Evolutionary conservation across 257 asterid species (phyloP).

Genomic region (Solanum pimpinellifolium): DNA sequence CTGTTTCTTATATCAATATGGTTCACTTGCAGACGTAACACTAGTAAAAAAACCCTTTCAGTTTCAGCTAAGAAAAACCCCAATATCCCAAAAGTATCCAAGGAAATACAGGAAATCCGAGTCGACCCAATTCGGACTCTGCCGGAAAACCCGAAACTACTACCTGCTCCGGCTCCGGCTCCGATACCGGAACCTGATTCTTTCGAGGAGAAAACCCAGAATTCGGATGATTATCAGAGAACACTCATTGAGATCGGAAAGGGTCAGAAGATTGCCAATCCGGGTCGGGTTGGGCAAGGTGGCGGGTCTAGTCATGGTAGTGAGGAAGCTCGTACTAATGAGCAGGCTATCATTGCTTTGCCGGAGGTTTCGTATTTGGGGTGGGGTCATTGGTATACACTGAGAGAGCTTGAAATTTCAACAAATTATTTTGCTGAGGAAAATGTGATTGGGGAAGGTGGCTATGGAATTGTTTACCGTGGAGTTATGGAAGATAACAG

Average conservation of each 20-base stretch:
- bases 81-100: slow-evolving; percentile 53
- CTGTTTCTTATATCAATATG: slow-evolving; percentile 68
- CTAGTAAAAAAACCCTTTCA: slow-evolving; percentile 14
- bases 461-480: slow-evolving; percentile 80
- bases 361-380: slow-evolving; percentile 95
- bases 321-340: slow-evolving; percentile 35
- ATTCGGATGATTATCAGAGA: slow-evolving; percentile 21
- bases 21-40: slow-evolving; percentile 44
- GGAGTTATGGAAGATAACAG: slow-evolving; percentile 54
- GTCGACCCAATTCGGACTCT: slow-evolving; percentile 34
- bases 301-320: slow-evolving; percentile 44
- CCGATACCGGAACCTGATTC: slow-evolving; percentile 31
- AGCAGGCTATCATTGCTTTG: slow-evolving; percentile 27
- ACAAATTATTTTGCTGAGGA: slow-evolving; percentile 64
- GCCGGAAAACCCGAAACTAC: slow-evolving; percentile 17
- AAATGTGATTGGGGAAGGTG: slow-evolving; percentile 93
- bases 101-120: slow-evolving; percentile 66
- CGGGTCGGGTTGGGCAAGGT: slow-evolving; percentile 29
- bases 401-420: slow-evolving; percentile 70
- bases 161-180: slow-evolving; percentile 19
- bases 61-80: slow-evolving; percentile 12
- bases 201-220: slow-evolving; percentile 3
- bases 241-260: slow-evolving; percentile 52
- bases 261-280: slow-evolving; percentile 39
- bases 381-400: slow-evolving; percentile 95